Percentiles rank a stretch among this genome's conserved stretches.
These are phyloP conservation scores for Cercospora zeae-maydis DNA, from an alignment of 2,329 filamentous ascomycete genomes.

Conservation along the genomic window DNA sequence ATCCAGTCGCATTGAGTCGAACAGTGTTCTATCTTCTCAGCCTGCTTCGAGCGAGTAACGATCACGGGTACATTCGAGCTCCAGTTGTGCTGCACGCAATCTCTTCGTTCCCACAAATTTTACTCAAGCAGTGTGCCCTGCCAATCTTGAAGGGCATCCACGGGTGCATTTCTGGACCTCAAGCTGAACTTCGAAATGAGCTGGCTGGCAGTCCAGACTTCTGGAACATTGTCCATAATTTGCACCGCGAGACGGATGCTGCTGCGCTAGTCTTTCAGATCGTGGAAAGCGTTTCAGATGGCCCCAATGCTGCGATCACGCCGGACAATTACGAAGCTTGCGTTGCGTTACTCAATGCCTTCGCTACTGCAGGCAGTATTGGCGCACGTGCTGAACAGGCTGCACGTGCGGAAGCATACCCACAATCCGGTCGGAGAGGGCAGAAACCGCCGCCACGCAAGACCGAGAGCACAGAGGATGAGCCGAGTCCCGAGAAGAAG, in stretches of 20 bases:
- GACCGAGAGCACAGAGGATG: slow-evolving; percentile 24
- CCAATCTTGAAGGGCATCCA: slow-evolving; percentile 75
- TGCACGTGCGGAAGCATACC: slow-evolving; percentile 41
- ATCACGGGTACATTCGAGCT: slow-evolving; percentile 85
- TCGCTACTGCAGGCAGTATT: slow-evolving; percentile 76
- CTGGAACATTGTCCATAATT: slow-evolving; percentile 79
- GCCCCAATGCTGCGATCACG: slow-evolving; percentile 75
- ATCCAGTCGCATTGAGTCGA: slow-evolving; percentile 78
- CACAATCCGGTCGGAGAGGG: slow-evolving; percentile 43
- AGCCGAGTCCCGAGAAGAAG: slow-evolving; percentile 25
- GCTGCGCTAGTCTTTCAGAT: slow-evolving; percentile 80
- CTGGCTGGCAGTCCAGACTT: slow-evolving; percentile 96
- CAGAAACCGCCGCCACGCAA: slow-evolving; percentile 38
- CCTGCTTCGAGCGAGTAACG: slow-evolving; percentile 78
- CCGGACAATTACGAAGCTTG: slow-evolving; percentile 94
- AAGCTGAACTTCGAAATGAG: slow-evolving; percentile 74
- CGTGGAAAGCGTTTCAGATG: slow-evolving; percentile 72
- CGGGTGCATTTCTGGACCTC: slow-evolving; percentile 70
- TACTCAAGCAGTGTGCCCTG: slow-evolving; percentile 70
- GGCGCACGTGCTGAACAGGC: slow-evolving; percentile 65
- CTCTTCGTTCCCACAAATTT: slow-evolving; percentile 76
- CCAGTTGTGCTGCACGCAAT: slow-evolving; percentile 90
- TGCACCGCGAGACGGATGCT: slow-evolving; percentile 61
- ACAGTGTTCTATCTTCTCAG: slow-evolving; percentile 82
- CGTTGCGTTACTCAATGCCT: slow-evolving; percentile 79